Conservation (phyloP, 495 filamentous ascomycete genomes). For the Penicillium mononematosum region DNA sequence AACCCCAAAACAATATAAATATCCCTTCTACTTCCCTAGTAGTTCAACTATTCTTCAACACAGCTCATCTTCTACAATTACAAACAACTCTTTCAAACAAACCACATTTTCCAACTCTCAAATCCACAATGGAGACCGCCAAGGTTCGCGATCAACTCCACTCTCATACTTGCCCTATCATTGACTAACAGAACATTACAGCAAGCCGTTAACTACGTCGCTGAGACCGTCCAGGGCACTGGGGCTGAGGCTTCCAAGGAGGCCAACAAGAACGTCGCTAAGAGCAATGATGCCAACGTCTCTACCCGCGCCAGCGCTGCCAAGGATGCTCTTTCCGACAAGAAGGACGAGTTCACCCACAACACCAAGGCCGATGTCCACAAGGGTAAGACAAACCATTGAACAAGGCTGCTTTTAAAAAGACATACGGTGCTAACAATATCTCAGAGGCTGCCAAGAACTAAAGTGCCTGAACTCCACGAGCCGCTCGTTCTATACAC, state of each 20-base stretch:
- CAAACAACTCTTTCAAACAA: neutral
- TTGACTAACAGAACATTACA: neutral
- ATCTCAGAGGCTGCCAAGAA: constrained; percentile 10
- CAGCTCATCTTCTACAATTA: neutral
- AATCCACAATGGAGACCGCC: constrained; percentile 9
- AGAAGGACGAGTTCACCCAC: constrained; percentile 17
- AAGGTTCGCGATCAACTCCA: constrained; percentile 4
- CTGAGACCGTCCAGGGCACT: constrained; percentile 14
- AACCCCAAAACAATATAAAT: neutral
- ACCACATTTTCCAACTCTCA: neutral
- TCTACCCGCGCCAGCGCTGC: constrained; percentile 17
- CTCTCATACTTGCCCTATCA: neutral
- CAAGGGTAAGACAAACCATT: constrained; percentile 11
- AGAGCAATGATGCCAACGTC: constrained; percentile 12
- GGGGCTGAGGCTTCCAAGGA: constrained; percentile 19
- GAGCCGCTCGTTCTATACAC: neutral
- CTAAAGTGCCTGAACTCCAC: neutral
- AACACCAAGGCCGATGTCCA: constrained; percentile 17
- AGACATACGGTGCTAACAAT: neutral
- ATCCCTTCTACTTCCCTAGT: neutral
- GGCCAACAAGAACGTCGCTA: constrained; percentile 17
- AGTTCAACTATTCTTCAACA: neutral
- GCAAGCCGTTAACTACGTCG: constrained; percentile 19
- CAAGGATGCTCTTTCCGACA: constrained; percentile 16
- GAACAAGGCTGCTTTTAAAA: neutral